Percentiles rank a stretch among this genome's conserved stretches.
phyloP scores from a whole-genome alignment of 805 yeast genomes.

The Zygotorulaspora chibaensis region DNA sequence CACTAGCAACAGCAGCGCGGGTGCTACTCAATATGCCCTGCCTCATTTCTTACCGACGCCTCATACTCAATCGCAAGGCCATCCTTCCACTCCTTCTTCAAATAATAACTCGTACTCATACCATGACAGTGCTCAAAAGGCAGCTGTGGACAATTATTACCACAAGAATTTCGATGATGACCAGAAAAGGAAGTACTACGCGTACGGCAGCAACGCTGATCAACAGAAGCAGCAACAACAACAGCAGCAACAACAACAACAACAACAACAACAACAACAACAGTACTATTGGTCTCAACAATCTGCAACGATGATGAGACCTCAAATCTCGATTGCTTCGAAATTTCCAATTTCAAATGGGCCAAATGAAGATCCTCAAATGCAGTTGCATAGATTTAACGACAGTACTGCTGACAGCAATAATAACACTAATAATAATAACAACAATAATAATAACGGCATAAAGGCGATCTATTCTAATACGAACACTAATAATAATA shows the following conservation, averaged over 20 bases:
- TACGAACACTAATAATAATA: background rate
- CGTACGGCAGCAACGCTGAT: constrained; percentile 3
- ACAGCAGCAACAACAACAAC: constrained; percentile 9
- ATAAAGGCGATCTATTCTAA: constrained; percentile 7
- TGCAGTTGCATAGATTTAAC: background rate
- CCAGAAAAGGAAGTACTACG: constrained; percentile 1
- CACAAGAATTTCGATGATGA: constrained; percentile 6
- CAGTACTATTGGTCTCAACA: constrained; percentile 14
- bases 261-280: constrained; percentile 12
- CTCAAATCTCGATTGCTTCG: constrained; percentile 4
- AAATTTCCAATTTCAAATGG: background rate
- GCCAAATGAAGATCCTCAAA: background rate
- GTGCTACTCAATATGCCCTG: background rate
- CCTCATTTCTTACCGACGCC: constrained; percentile 10
- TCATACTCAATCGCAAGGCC: constrained; percentile 1
- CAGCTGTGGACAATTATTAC: constrained; percentile 10
- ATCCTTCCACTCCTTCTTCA: background rate
- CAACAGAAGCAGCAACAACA: constrained; percentile 8
- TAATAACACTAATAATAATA: background rate
- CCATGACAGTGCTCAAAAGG: constrained; percentile 13
- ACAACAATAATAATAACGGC: constrained; percentile 6
- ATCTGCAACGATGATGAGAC: constrained; percentile 8
- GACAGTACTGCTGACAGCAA: background rate
- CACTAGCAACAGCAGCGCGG: background rate
- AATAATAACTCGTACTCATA: constrained; percentile 2